Percentiles rank a stretch among this genome's conserved stretches.
These are phyloP conservation scores for Rhizophora apiculata DNA, from an alignment of 345 rosid genomes.

Conservation along the genomic window DNA sequence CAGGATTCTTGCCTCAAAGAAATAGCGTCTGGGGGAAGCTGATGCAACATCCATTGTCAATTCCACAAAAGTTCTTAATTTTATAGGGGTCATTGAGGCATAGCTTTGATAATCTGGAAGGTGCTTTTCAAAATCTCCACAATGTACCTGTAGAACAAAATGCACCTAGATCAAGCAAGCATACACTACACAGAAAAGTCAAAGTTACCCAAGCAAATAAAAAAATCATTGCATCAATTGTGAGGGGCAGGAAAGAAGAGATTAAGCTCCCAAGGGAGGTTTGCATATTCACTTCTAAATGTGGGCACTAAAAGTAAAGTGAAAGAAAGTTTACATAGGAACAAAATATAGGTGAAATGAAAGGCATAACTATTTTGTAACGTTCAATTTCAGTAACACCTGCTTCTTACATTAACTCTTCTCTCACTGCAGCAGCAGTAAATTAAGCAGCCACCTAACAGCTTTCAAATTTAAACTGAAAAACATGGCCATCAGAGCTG, in stretches of 20 bases:
- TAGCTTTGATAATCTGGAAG: constrained; percentile 16
- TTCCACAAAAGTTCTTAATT: constrained; percentile 67
- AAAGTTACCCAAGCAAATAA: not conserved
- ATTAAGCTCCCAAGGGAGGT: not conserved
- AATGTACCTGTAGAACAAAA: constrained; percentile 49
- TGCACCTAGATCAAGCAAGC: not conserved
- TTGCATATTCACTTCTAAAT: not conserved
- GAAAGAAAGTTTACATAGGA: no score
- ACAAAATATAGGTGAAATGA: no score
- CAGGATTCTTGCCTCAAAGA: constrained; percentile 77
- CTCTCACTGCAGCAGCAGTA: not conserved
- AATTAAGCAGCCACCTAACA: not conserved
- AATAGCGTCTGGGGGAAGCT: constrained; percentile 84
- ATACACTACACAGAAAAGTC: no score
- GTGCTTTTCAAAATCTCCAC: constrained; percentile 39
- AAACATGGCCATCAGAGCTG: no score
- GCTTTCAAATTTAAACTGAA: not conserved
- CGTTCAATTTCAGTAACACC: not conserved
- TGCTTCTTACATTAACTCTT: not conserved
- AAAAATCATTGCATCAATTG: not conserved
- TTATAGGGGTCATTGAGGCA: constrained; percentile 44
- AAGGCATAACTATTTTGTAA: no score
- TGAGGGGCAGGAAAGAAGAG: not conserved
- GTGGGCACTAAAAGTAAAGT: no score
- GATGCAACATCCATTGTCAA: constrained; percentile 95